Evolutionary conservation across 2,329 filamentous ascomycete genomes (phyloP), one percentile per base, ranked within the genome.

Genomic region (Apiospora malaysiana): DNA sequence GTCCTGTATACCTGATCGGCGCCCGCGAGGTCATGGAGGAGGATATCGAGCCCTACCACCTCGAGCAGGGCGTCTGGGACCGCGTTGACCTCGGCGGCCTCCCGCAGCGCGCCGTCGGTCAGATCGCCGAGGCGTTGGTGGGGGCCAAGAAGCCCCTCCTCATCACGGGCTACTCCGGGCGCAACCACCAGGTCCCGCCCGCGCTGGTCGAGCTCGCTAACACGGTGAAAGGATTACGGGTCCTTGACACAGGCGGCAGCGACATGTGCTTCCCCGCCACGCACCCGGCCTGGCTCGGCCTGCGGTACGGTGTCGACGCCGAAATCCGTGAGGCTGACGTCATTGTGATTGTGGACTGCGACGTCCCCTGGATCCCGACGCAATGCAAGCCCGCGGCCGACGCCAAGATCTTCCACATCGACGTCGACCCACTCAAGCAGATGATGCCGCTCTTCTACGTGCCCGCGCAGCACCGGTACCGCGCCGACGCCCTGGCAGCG

Each of bases 291-390:
- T 93, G 89, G 83, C 78, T 94, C 16, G 92, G 95, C 2, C 80
- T 96, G 68, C 87, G 90, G 59, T 97, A 91, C 76, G 94, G 94
- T 3, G 86, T 88, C 2, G 92, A 97, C 68, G 89, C 93, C 1
- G 85, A 86, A 56, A 93, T 97, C 78, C 88, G 86, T 71, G 89
- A 89, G 0, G 94, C 95, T 0, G 95, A 98, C 79, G 89, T 94
- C 14, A 97, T 98, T 71, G 75, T 98, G 0, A 91, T 97, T 2
- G 78, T 97, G 32, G 93, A 98, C 80, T 97, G 94, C 74, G 95
- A 98, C 78, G 94, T 97, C 0, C 95, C 95, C 0, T 98, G 94
- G 94, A 94, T 98, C 70, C 91, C 92, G n/a, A 96, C 94, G 0
- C 89, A 90, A 21, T 90, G 88, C 80, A 85, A 84, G 73, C 90